Conservation (phyloP, 2,329 filamentous ascomycete genomes). For the Ceratocystis alfenasii region DNA sequence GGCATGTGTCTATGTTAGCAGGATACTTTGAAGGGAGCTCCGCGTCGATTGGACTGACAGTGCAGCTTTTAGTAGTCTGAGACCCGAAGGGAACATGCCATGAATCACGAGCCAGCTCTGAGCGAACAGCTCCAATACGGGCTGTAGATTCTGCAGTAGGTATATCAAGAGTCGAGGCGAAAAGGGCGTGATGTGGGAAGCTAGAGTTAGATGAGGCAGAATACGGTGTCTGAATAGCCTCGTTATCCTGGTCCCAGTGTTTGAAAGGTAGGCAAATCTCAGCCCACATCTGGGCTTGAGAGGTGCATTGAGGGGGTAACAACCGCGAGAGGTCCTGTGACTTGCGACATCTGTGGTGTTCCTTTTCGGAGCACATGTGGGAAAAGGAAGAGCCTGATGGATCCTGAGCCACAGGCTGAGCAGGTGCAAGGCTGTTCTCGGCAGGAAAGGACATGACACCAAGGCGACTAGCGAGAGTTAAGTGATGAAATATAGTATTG, state of each 20-base stretch:
- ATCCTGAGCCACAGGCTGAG: not conserved
- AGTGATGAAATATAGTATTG: too few species aligned
- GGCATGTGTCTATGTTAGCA: not conserved
- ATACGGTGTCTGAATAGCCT: not conserved
- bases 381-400: not conserved
- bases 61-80: not conserved
- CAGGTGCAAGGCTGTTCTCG: not conserved
- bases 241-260: conserved; percentile 9
- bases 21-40: not conserved
- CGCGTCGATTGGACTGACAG: not conserved
- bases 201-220: not conserved
- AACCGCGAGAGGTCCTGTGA: not conserved
- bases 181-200: conserved; percentile 1
- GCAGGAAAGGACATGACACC: not conserved
- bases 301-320: not conserved
- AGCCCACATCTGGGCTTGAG: not conserved
- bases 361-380: too few species aligned
- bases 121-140: not conserved
- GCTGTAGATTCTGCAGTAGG: not conserved
- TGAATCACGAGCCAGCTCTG: not conserved
- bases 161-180: conserved; percentile 12
- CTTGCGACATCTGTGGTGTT: not conserved
- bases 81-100: not conserved
- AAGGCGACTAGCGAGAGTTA: not conserved
- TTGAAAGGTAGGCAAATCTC: conserved; percentile 10